A percentile compares a stretch with the other conserved stretches of the same genome.
phyloP scores from a whole-genome alignment of 2,329 filamentous ascomycete species.

The Pseudogymnoascus destructans region DNA sequence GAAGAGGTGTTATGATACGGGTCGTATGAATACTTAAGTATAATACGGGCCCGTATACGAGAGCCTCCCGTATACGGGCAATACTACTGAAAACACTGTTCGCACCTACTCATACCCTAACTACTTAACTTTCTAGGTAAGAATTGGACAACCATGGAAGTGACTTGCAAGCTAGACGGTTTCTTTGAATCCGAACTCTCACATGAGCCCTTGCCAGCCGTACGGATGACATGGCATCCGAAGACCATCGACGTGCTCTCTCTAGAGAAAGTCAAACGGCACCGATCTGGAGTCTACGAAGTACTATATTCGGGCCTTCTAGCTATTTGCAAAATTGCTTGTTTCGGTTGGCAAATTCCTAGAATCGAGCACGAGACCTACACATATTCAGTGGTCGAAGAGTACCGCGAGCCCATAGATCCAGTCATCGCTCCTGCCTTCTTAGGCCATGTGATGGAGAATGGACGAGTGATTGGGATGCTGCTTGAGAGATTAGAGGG shows the following conservation, averaged over 20 bases:
- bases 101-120: slow-evolving; percentile 3
- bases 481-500: slow-evolving; percentile 27
- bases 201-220: slow-evolving; percentile 9
- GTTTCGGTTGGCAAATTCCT: slow-evolving; percentile 18
- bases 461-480: slow-evolving; percentile 28
- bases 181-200: slow-evolving; percentile 9
- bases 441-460: slow-evolving; percentile 27
- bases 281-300: slow-evolving; percentile 12
- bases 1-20: too few species aligned
- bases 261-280: slow-evolving; percentile 12
- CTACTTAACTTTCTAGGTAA: slow-evolving; percentile 7
- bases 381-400: slow-evolving; percentile 12
- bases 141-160: slow-evolving; percentile 3
- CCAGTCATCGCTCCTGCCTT: slow-evolving; percentile 25
- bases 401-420: not conserved
- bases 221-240: slow-evolving; percentile 11
- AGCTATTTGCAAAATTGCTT: slow-evolving; percentile 16
- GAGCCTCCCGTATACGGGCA: too few species aligned
- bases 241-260: slow-evolving; percentile 12
- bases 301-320: slow-evolving; percentile 1
- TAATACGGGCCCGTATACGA: too few species aligned
- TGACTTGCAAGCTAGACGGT: slow-evolving; percentile 8
- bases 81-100: too few species aligned
- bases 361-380: slow-evolving; percentile 18
- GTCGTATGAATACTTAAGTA: too few species aligned